Evolutionary conservation across 176 grass and related monocot species (phyloP), one percentile per base, ranked within the genome.

Genomic region (Cocos nucifera): DNA sequence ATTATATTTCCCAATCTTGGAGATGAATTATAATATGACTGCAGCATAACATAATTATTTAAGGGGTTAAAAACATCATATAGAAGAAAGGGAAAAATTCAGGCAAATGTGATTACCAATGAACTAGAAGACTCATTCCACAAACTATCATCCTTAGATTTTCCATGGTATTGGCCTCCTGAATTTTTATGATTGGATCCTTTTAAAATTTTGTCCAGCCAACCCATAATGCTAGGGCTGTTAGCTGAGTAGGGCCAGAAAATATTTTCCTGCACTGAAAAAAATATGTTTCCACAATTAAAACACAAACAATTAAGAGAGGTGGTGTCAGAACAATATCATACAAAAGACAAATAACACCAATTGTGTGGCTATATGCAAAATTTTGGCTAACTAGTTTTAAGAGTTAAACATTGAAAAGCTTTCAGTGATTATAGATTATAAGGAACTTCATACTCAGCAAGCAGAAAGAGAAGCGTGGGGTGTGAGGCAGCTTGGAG

Each of bases 191-290:
- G 79, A 50, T 57, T 77, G 14, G 93, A 79, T 56, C 78, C 81
- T 80, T 83, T 88, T 64, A 98, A 83, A 55, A 92, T 78, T 49
- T 81, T 82, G 18, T 59, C 88, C 57, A 96, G 60, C 92, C 80
- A 88, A 82, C 81, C 73, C 92, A 96, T 90, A 54, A 44, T 10
- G 59, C 51, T 24, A 22, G 24, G 22, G 6, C 8, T 51, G 27
- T 54, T 62, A 20, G 44, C 19, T 17, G 2, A 35, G 56, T 28
- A 68, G 10, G 22, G 23, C 18, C 21, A 26, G 17, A 67, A 26
- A 24, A 53, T 54, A 27, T n/a, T 17, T 19, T 7, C 48, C 51
- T 51, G 21, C 19, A 52, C 19, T 15, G 10, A 18, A 18, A 49
- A 6, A 66, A 50, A 26, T 4, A 66, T 14, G 15, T 22, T 21